Percentiles rank a stretch among this genome's conserved stretches.
Conservation (phyloP, 2,329 filamentous ascomycete species). For the Aspergillus fischeri region DNA sequence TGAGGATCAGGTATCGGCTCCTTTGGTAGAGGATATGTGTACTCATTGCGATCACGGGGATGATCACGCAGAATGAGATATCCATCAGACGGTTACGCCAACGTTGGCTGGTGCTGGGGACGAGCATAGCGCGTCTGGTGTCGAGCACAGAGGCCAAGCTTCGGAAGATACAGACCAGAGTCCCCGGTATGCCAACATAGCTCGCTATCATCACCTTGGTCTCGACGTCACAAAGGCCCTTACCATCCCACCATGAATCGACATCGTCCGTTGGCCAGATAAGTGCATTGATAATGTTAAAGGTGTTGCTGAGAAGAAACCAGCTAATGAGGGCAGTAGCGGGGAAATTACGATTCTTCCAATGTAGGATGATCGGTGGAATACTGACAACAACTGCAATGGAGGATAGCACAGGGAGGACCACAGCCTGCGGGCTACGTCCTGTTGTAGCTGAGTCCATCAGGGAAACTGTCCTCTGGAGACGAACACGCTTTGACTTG, state of each 20-base stretch:
- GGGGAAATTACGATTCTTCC: constrained; percentile 57
- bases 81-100: constrained; percentile 49
- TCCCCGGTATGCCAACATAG: constrained; percentile 50
- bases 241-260: constrained; percentile 54
- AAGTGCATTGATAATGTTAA: constrained; percentile 58
- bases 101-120: constrained; percentile 47
- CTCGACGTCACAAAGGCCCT: constrained; percentile 61
- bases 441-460: constrained; percentile 5
- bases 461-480: background rate
- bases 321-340: constrained; percentile 55
- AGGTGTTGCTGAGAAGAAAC: constrained; percentile 53
- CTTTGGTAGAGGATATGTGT: constrained; percentile 59
- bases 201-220: constrained; percentile 54
- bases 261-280: constrained; percentile 61
- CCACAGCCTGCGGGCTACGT: constrained; percentile 30
- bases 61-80: constrained; percentile 51
- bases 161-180: constrained; percentile 56
- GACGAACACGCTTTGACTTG: background rate
- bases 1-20: constrained; percentile 54
- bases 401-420: constrained; percentile 48
- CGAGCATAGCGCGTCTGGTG: constrained; percentile 51
- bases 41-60: constrained; percentile 53
- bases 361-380: constrained; percentile 58
- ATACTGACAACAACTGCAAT: constrained; percentile 51
- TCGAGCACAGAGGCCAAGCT: constrained; percentile 59